Conservation (phyloP, 805 yeast species). For the Candida quercuum region DNA sequence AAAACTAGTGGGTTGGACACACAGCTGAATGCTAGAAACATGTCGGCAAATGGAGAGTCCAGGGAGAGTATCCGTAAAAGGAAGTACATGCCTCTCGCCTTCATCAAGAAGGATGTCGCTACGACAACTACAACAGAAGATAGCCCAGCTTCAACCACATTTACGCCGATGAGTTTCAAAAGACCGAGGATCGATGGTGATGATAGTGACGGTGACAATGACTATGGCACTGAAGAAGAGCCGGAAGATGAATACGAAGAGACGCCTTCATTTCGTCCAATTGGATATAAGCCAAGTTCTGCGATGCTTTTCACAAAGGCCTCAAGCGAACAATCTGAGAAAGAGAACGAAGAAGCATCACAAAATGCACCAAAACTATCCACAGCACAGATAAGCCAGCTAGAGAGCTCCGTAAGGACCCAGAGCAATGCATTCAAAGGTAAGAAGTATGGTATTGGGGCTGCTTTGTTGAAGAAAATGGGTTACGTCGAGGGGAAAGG, state of each 20-base stretch:
- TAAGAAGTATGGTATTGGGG: slow-evolving; percentile 76
- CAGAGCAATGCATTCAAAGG: slow-evolving; percentile 14
- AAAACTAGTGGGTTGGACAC: too few species aligned
- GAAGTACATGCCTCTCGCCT: slow-evolving; percentile 7
- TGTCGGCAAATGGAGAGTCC: neutral
- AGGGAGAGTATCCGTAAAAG: neutral
- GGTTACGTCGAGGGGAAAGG: slow-evolving; percentile 86
- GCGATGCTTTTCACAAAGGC: slow-evolving; percentile 3
- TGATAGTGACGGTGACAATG: slow-evolving; percentile 7
- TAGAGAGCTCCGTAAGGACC: neutral
- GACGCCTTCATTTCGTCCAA: slow-evolving; percentile 7
- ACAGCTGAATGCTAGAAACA: neutral
- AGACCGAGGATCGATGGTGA: neutral
- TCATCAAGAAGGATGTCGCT: slow-evolving; percentile 6
- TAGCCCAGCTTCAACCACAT: neutral
- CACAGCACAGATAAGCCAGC: slow-evolving; percentile 5
- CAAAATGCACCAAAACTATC: slow-evolving; percentile 22
- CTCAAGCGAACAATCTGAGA: neutral
- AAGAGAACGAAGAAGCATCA: neutral
- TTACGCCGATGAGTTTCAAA: slow-evolving; percentile 2
- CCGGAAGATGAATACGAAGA: slow-evolving; percentile 19
- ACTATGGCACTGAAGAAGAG: slow-evolving; percentile 10
- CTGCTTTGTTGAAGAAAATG: slow-evolving; percentile 71
- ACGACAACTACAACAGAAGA: slow-evolving; percentile 1
- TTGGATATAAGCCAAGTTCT: slow-evolving; percentile 1